Percentiles rank a stretch among this genome's conserved stretches.
Evolutionary conservation across 768 basidiomycete genomes (phyloP).

Genomic region (Cytidiella melzeri): DNA sequence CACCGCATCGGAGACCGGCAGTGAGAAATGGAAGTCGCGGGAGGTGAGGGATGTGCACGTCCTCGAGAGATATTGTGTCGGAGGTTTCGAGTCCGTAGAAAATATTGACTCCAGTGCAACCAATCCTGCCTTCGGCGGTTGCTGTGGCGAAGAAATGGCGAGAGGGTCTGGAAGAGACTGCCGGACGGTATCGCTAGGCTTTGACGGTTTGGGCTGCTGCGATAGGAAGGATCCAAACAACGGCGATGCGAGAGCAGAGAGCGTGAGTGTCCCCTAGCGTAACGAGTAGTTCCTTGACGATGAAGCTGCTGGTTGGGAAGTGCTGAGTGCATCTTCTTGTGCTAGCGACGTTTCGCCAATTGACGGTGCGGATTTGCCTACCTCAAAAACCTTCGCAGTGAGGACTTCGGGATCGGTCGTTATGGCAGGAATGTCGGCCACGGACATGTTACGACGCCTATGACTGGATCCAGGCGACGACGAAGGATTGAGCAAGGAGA

Average conservation of each 20-base stretch:
- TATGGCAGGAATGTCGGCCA: background rate
- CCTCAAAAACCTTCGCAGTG: background rate
- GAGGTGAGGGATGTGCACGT: constrained; percentile 70
- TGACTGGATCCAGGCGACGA: constrained; percentile 12
- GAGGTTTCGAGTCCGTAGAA: constrained; percentile 71
- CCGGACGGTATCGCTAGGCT: constrained; percentile 1
- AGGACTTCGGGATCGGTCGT: background rate
- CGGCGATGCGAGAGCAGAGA: constrained; percentile 41
- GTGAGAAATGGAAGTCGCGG: constrained; percentile 67
- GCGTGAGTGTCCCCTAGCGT: constrained; percentile 12
- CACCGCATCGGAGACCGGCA: constrained; percentile 53
- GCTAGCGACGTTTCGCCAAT: background rate
- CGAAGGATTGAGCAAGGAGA: constrained; percentile 56
- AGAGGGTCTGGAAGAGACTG: constrained; percentile 6
- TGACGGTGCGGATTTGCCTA: background rate
- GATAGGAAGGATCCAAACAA: constrained; percentile 55
- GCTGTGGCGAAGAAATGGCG: constrained; percentile 13
- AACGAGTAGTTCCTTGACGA: background rate
- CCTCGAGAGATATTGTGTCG: constrained; percentile 76
- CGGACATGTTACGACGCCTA: background rate
- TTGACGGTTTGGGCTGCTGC: constrained; percentile 36
- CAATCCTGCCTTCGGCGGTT: constrained; percentile 26
- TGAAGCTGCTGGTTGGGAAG: background rate
- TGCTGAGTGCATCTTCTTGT: background rate
- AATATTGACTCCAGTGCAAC: constrained; percentile 82